Evolutionary conservation across 2,329 filamentous ascomycete genomes (phyloP).

Genomic region (Stemphylium beticola): DNA sequence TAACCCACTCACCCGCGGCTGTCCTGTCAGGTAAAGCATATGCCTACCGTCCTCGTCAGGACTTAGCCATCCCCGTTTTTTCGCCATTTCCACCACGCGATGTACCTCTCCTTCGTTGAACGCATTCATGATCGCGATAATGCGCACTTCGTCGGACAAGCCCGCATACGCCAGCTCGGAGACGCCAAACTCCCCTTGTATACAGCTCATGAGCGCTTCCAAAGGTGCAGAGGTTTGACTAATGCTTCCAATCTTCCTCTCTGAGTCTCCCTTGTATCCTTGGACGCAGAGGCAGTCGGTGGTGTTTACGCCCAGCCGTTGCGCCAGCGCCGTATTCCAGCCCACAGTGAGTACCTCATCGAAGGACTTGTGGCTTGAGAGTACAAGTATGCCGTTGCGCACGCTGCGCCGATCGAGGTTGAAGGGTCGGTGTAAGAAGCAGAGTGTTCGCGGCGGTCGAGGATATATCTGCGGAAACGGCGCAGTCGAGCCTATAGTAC

Average conservation of each 20-base stretch:
- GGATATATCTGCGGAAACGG: neutral
- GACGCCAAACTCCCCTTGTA: slow-evolving; percentile 37
- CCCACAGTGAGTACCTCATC: slow-evolving; percentile 50
- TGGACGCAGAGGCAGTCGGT: slow-evolving; percentile 40
- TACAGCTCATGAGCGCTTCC: slow-evolving; percentile 21
- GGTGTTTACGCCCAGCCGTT: slow-evolving; percentile 39
- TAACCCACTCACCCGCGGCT: slow-evolving; percentile 43
- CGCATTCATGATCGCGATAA: slow-evolving; percentile 51
- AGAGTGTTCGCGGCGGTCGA: slow-evolving; percentile 36
- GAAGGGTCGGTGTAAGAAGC: slow-evolving; percentile 45
- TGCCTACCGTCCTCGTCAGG: slow-evolving; percentile 29
- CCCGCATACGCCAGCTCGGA: slow-evolving; percentile 35
- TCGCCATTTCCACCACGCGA: slow-evolving; percentile 40
- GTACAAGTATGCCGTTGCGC: slow-evolving; percentile 35
- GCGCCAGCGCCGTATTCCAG: slow-evolving; percentile 45
- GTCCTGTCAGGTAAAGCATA: slow-evolving; percentile 50
- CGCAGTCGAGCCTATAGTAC: slow-evolving; percentile 1
- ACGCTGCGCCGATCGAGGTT: slow-evolving; percentile 37
- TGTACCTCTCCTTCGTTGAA: slow-evolving; percentile 48
- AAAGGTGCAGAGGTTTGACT: slow-evolving; percentile 24
- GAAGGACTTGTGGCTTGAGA: slow-evolving; percentile 48
- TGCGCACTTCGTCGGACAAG: slow-evolving; percentile 28
- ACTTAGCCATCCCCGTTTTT: slow-evolving; percentile 31
- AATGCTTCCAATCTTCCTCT: slow-evolving; percentile 48
- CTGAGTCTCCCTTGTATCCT: slow-evolving; percentile 49